phyloP scores from a whole-genome alignment of 805 yeast species.

The Candida taoyuanica region DNA sequence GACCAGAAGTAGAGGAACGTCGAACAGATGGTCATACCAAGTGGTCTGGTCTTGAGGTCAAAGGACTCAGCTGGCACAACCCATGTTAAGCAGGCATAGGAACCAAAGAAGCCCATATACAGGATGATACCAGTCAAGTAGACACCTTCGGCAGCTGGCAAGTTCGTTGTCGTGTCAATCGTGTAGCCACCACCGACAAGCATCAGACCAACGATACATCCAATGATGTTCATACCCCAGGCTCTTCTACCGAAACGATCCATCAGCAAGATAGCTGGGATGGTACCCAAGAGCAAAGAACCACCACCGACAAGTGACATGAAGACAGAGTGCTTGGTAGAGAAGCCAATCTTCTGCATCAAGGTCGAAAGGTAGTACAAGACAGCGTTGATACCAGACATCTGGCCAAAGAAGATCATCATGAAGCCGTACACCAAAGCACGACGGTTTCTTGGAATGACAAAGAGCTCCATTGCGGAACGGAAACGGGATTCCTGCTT shows the following conservation, averaged over 20 bases:
- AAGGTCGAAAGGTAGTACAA: conserved; percentile 60
- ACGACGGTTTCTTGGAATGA: conserved; percentile 55
- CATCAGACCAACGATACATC: conserved; percentile 56
- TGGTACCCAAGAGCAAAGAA: conserved; percentile 54
- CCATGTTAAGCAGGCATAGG: conserved; percentile 65
- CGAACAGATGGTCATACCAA: conserved; percentile 61
- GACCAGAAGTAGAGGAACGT: conserved; percentile 56
- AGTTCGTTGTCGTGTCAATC: conserved; percentile 34
- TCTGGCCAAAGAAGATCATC: conserved; percentile 58
- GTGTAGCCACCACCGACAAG: conserved; percentile 56
- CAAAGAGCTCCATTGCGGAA: conserved; percentile 47
- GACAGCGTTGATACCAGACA: conserved; percentile 65
- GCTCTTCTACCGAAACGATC: conserved; percentile 52
- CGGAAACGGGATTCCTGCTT: conserved; percentile 33
- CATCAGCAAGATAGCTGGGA: conserved; percentile 59
- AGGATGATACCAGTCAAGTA: conserved; percentile 59
- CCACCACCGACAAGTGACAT: conserved; percentile 73
- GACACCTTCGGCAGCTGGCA: conserved; percentile 50
- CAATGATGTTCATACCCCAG: conserved; percentile 55
- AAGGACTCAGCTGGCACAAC: conserved; percentile 64
- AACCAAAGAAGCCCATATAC: conserved; percentile 63
- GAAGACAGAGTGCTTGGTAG: conserved; percentile 46
- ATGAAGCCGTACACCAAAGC: conserved; percentile 53
- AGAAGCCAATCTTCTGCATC: conserved; percentile 52
- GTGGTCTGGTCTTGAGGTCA: conserved; percentile 52